phyloP scores from a whole-genome alignment of 1,284 basidiomycete species.

The Ustanciosporium gigantosporum region DNA sequence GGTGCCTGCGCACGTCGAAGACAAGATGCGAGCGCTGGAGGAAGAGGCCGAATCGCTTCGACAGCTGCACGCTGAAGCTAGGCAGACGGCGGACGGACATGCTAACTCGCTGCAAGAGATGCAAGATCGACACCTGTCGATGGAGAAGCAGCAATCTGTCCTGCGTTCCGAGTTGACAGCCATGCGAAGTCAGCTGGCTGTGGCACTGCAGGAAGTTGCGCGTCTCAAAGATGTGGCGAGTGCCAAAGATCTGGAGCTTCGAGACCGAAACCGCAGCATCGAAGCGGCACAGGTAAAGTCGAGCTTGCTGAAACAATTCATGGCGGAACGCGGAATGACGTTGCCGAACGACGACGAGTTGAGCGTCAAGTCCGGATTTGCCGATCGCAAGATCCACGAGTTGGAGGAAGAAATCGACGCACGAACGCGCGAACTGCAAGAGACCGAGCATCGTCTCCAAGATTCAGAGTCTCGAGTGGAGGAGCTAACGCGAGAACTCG shows the following conservation, averaged over 20 bases:
- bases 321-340: slow-evolving; percentile 72
- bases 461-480: slow-evolving; percentile 53
- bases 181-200: slow-evolving; percentile 76
- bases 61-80: slow-evolving; percentile 52
- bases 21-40: slow-evolving; percentile 53
- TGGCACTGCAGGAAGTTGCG: slow-evolving; percentile 73
- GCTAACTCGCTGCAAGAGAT: slow-evolving; percentile 69
- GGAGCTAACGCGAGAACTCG: slow-evolving; percentile 50
- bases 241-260: slow-evolving; percentile 69
- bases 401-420: slow-evolving; percentile 56
- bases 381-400: slow-evolving; percentile 50
- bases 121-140: slow-evolving; percentile 68
- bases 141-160: slow-evolving; percentile 72
- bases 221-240: slow-evolving; percentile 65
- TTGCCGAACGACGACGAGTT: slow-evolving; percentile 58
- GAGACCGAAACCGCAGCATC: slow-evolving; percentile 71
- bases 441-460: slow-evolving; percentile 53
- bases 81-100: slow-evolving; percentile 60
- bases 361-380: slow-evolving; percentile 43
- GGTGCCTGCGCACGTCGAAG: slow-evolving; percentile 43
- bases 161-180: slow-evolving; percentile 78
- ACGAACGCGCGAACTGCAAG: slow-evolving; percentile 43
- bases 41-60: slow-evolving; percentile 54
- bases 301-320: slow-evolving; percentile 79
- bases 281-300: slow-evolving; percentile 77